Evolutionary conservation across 2,329 filamentous ascomycete genomes (phyloP).

Genomic region (Fusarium bulbicola): DNA sequence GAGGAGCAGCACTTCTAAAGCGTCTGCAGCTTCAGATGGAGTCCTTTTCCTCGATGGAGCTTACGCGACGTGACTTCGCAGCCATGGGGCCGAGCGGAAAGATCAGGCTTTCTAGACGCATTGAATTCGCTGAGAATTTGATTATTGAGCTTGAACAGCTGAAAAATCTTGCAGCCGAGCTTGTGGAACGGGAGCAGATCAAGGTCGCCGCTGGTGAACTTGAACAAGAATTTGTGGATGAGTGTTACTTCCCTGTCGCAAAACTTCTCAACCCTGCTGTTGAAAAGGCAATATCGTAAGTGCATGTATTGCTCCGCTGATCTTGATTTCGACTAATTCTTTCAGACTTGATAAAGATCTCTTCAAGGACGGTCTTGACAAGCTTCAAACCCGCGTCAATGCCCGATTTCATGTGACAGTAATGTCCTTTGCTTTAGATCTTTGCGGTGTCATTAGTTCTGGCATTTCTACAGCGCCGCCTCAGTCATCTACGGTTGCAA

Average conservation of each 20-base stretch:
- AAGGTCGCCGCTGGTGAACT: slow-evolving; percentile 82
- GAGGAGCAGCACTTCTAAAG: slow-evolving; percentile 91
- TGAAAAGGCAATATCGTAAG: slow-evolving; percentile 83
- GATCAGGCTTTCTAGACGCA: slow-evolving; percentile 79
- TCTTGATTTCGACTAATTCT: slow-evolving; percentile 49
- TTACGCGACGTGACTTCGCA: slow-evolving; percentile 94
- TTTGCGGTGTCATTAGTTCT: slow-evolving; percentile 62
- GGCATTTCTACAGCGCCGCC: slow-evolving; percentile 58
- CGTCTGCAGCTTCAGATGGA: slow-evolving; percentile 94
- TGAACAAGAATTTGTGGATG: slow-evolving; percentile 83
- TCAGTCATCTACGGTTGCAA: slow-evolving; percentile 35
- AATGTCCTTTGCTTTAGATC: slow-evolving; percentile 64
- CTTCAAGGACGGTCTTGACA: slow-evolving; percentile 62
- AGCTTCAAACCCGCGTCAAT: slow-evolving; percentile 63
- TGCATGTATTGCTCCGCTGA: slow-evolving; percentile 37
- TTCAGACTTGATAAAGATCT: slow-evolving; percentile 71
- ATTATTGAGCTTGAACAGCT: slow-evolving; percentile 81
- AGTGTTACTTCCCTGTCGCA: slow-evolving; percentile 89
- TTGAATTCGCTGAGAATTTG: slow-evolving; percentile 85
- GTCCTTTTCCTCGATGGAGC: slow-evolving; percentile 96
- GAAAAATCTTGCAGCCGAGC: slow-evolving; percentile 71
- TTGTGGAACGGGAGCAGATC: slow-evolving; percentile 78
- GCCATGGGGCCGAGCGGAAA: slow-evolving; percentile 89
- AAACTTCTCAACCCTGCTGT: slow-evolving; percentile 80
- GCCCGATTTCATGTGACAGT: slow-evolving; percentile 67